These are phyloP conservation scores for Fusarium stilboides DNA, from an alignment of 2,329 filamentous ascomycete species.

Conservation along the genomic window DNA sequence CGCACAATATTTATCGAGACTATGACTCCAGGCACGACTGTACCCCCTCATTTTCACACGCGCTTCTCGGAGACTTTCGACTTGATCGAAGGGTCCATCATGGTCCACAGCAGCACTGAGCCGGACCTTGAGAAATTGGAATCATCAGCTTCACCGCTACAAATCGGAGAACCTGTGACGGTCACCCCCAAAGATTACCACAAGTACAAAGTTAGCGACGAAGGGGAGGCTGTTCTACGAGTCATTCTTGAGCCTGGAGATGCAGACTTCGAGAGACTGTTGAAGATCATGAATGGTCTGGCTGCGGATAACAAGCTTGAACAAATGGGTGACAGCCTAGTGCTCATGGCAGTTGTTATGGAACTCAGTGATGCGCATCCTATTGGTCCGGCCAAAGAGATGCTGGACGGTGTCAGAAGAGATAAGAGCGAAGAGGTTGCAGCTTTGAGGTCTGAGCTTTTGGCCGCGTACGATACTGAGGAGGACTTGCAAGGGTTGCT, in stretches of 20 bases:
- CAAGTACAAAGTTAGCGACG: not conserved
- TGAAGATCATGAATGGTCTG: slow-evolving; percentile 14
- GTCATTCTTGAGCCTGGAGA: not conserved
- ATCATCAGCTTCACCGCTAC: not conserved
- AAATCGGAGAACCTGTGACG: not conserved
- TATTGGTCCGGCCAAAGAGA: not conserved
- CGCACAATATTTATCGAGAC: slow-evolving; percentile 15
- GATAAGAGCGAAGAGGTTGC: not conserved
- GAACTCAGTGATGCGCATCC: slow-evolving; percentile 14
- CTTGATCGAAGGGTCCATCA: not conserved
- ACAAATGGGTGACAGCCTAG: slow-evolving; percentile 10
- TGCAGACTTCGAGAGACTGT: not conserved
- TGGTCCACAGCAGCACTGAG: not conserved
- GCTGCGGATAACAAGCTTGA: not conserved
- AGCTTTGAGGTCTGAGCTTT: not conserved
- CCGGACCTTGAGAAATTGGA: not conserved
- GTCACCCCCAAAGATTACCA: not conserved
- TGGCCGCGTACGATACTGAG: not conserved
- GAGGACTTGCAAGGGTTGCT: not conserved
- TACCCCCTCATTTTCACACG: slow-evolving; percentile 1
- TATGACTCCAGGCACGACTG: slow-evolving; percentile 15
- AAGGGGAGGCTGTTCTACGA: not conserved
- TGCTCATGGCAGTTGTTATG: slow-evolving; percentile 13
- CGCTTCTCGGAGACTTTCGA: slow-evolving; percentile 7
- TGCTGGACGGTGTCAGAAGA: not conserved